Conservation (phyloP, 169 alveolate species). For the Plasmodium inui region DNA sequence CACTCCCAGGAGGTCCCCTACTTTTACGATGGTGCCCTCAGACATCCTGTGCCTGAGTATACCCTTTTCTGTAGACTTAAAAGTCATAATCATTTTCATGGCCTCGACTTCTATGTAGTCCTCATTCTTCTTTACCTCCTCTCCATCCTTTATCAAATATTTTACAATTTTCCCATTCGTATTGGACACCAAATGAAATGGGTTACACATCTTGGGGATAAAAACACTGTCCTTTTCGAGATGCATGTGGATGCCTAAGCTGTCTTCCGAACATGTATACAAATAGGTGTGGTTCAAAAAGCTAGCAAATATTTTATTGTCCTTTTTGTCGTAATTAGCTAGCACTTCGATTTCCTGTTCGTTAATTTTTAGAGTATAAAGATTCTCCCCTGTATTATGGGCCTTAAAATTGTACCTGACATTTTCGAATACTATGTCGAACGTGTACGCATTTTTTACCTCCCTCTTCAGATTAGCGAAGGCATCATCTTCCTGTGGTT, state of each 20-base stretch:
- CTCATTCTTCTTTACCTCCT: slow-evolving; percentile 79
- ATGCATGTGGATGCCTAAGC: slow-evolving; percentile 66
- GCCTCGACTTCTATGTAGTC: slow-evolving; percentile 88
- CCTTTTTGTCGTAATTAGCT: slow-evolving; percentile 61
- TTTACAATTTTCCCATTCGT: slow-evolving; percentile 81
- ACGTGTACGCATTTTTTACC: slow-evolving; percentile 16
- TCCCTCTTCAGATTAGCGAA: not conserved
- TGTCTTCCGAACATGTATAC: slow-evolving; percentile 60
- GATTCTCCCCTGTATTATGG: slow-evolving; percentile 67
- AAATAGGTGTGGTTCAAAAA: slow-evolving; percentile 61
- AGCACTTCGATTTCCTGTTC: slow-evolving; percentile 58
- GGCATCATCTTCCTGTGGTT: not conserved
- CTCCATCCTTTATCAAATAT: slow-evolving; percentile 82
- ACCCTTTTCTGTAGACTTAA: slow-evolving; percentile 84
- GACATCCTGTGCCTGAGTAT: slow-evolving; percentile 82
- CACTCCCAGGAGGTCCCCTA: slow-evolving; percentile 83
- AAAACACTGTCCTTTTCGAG: slow-evolving; percentile 54
- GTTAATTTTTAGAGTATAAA: slow-evolving; percentile 43
- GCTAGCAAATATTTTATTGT: slow-evolving; percentile 52
- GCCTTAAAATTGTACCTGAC: slow-evolving; percentile 41
- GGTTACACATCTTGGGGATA: slow-evolving; percentile 60
- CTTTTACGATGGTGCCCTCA: slow-evolving; percentile 84
- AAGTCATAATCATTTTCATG: slow-evolving; percentile 88
- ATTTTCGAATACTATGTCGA: slow-evolving; percentile 58
- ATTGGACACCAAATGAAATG: slow-evolving; percentile 67